Evolutionary conservation across 176 grass and related monocot genomes (phyloP).

Genomic region (Lolium multiflorum): DNA sequence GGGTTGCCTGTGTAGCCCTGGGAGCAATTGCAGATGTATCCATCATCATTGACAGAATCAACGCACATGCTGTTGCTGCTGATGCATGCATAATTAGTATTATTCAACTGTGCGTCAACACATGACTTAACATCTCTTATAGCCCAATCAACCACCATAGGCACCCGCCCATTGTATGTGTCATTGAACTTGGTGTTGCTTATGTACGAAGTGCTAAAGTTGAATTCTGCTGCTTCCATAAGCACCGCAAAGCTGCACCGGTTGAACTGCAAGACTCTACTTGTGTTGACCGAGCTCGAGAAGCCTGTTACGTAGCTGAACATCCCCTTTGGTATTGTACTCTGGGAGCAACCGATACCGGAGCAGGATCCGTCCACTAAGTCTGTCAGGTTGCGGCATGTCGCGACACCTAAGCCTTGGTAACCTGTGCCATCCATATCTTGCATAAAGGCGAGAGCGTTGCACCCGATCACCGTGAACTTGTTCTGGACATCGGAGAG

Average conservation of each 20-base stretch:
- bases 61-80: neutral
- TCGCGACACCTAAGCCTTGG: conserved; percentile 39
- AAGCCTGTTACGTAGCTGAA: fast-evolving
- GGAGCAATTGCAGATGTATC: conserved; percentile 28
- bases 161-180: fast-evolving
- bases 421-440: neutral
- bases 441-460: neutral
- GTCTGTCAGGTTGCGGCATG: neutral
- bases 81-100: neutral
- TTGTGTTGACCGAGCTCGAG: neutral
- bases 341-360: conserved; percentile 50
- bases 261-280: neutral
- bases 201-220: neutral
- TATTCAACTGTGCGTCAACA: neutral
- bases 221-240: conserved; percentile 1
- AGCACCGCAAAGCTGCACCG: neutral
- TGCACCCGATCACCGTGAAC: conserved; percentile 47
- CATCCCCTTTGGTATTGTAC: neutral
- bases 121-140: neutral
- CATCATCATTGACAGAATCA: neutral
- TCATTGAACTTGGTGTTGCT: neutral
- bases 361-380: neutral
- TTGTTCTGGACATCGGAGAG: conserved; percentile 45
- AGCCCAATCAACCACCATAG: neutral
- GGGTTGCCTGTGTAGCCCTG: conserved; percentile 27